These are phyloP conservation scores for Fremontodendron californicum DNA, from an alignment of 345 rosid genomes.

Conservation along the genomic window DNA sequence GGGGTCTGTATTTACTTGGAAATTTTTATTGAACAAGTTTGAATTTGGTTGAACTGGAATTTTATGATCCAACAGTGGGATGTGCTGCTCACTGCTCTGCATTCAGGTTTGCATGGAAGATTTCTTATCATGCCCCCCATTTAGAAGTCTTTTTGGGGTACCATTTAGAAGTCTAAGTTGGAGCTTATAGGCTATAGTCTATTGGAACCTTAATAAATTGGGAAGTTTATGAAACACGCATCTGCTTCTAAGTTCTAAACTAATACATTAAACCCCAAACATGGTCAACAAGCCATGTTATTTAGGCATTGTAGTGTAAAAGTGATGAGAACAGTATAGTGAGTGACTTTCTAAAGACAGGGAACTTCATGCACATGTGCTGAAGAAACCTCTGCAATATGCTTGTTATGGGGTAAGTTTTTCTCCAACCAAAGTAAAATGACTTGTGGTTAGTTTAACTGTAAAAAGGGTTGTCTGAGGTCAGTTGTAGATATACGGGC, in stretches of 20 bases:
- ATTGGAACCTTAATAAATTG: neutral
- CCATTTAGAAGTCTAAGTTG: neutral
- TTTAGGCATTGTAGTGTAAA: neutral
- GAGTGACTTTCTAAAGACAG: neutral
- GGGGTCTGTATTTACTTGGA: neutral
- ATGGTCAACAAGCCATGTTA: neutral
- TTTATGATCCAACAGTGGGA: neutral
- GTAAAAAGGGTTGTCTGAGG: neutral
- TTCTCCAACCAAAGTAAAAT: neutral
- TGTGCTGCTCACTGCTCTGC: neutral
- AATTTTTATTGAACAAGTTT: neutral
- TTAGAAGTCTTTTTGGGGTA: too few species aligned
- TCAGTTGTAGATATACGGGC: neutral
- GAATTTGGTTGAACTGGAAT: neutral
- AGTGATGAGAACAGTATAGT: too few species aligned
- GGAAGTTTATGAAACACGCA: neutral
- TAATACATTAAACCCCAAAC: neutral
- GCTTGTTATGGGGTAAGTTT: neutral
- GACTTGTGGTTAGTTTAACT: too few species aligned
- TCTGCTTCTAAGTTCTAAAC: neutral
- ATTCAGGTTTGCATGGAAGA: neutral
- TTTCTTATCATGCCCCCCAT: too few species aligned
- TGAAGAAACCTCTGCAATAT: neutral
- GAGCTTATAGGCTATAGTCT: neutral
- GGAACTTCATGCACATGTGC: neutral